Percentiles rank a stretch among this genome's conserved stretches.
phyloP scores from a whole-genome alignment of 768 basidiomycete genomes.

The Collybiopsis luxurians region DNA sequence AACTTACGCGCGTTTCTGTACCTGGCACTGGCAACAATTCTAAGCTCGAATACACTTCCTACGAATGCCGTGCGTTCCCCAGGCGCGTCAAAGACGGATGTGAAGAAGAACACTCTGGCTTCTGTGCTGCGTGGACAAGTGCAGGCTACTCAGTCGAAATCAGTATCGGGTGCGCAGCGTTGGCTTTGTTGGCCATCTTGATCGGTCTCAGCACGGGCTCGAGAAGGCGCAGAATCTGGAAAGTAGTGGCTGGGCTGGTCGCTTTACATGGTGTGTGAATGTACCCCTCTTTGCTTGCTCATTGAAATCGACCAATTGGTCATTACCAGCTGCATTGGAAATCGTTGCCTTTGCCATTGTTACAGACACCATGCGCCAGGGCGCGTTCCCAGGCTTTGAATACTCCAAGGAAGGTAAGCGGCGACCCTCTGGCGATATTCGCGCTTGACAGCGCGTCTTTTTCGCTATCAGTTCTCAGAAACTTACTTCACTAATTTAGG shows the following conservation, averaged over 20 bases:
- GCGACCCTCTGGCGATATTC: not conserved
- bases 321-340: conserved; percentile 50
- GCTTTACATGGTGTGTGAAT: conserved; percentile 53
- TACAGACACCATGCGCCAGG: conserved; percentile 53
- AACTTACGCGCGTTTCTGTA: conserved; percentile 37
- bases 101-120: conserved; percentile 48
- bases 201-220: conserved; percentile 74
- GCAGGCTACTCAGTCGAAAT: conserved; percentile 68
- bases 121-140: conserved; percentile 69
- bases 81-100: conserved; percentile 45
- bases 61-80: conserved; percentile 67
- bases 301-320: not conserved
- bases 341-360: conserved; percentile 62
- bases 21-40: conserved; percentile 1
- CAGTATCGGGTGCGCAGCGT: conserved; percentile 58
- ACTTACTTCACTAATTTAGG: conserved; percentile 36
- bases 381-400: conserved; percentile 48
- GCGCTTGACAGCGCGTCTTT: not conserved
- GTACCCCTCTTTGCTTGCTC: not conserved
- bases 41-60: conserved; percentile 16
- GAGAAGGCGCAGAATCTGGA: conserved; percentile 74
- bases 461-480: not conserved
- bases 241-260: conserved; percentile 63
- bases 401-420: conserved; percentile 58
- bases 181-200: conserved; percentile 55